Base-by-base conservation (phyloP, 2,329 filamentous ascomycete genomes). In the Cordyceps tenuipes region DNA sequence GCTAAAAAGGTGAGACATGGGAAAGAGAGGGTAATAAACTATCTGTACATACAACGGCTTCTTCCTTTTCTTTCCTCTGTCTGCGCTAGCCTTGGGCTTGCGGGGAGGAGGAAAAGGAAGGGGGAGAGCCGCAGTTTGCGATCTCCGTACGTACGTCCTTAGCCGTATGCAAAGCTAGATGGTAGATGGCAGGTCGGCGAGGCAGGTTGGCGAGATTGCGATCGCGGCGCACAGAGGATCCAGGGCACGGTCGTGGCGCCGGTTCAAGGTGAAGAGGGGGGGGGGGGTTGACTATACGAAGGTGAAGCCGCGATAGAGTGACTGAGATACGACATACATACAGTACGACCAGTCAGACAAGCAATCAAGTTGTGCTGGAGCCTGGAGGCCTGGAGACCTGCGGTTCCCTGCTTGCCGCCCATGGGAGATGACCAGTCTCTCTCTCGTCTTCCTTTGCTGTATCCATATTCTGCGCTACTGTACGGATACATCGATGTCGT, bases 401-500 rank as follows among this genome's bases (percentile, higher is more conserved):
- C 4, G 9, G 34, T 43, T 19, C 41, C 29, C 41, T 43, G 41
- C 12, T 15, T 43, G 41, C 41, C 41, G n/a, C 34, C 34, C 34
- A 36, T 9, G 21, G 12, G n/a, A 19, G n/a, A 46, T 49, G 36
- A 9, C 49, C 29, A 36, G 49, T 15, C 36, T 41, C 39, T 7
- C 26, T 51, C 7, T n/a, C n/a, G n/a, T 21, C 19, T 41, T 41
- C 7, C 26, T 51, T 10, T 10, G 15, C 13, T 43, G 51, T 41
- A 43, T 26, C 51, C 51, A 55, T 55, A 5, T 47, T 47, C 52
- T 29, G 47, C 53, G 53, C 53, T 56, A 56, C 53, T 23, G 9
- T 47, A n/a, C n/a, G n/a, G n/a, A n/a, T n/a, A n/a, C 53, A 47
- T 56, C 41, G 43, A 34, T 47, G 31, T n/a, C 53, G 53, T 56